Evolutionary conservation across 257 asterid genomes (phyloP), one percentile per base, ranked within the genome.

Genomic region (Nicotiana obtusifolia): DNA sequence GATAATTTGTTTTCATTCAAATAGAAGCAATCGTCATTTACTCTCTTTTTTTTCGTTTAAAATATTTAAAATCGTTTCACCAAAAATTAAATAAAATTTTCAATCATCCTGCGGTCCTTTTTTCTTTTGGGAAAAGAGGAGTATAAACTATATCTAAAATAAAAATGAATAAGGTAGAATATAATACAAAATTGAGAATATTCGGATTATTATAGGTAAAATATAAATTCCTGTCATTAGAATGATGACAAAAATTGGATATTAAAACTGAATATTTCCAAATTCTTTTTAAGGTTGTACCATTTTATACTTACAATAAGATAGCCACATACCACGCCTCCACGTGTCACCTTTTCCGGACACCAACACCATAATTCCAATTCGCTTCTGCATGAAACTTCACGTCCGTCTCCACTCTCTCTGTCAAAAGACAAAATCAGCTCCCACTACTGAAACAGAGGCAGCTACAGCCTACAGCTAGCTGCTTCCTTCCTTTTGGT

Each of bases 281-380:
- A n/a, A n/a, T 37, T 24, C 22, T 3, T 20, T 71, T 22, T 73
- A 47, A 47, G 78, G 60, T 71, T 22, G 78, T 22, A 59, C 64
- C 7, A 17, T 56, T 56, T 16, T 4, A 10, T 49, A 5, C 20
- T 11, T 19, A 57, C 64, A 57, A 57, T 2, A n/a, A 59, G 4
- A 44, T 35, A 14, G 26, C 8, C 61, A 73, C 15, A 20, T 24
- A 73, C 22, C 31, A 24, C 0, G 0, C 17, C 37, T 73, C 79
- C 61, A 47, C 79, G 79, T 73, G 61, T 73, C 16, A 47, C 4
- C 20, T 47, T 73, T 73, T 47, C 41, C 79, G 79, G 79, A 73
- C 61, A 19, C 79, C 41, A 75, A 75, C 16, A 22, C 24, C 61
- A 75, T 33, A 75, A 75, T 75, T 75, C 60, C 79, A 75, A 75